Base-by-base conservation (phyloP, 768 basidiomycete species). In the Megacollybia marginata region DNA sequence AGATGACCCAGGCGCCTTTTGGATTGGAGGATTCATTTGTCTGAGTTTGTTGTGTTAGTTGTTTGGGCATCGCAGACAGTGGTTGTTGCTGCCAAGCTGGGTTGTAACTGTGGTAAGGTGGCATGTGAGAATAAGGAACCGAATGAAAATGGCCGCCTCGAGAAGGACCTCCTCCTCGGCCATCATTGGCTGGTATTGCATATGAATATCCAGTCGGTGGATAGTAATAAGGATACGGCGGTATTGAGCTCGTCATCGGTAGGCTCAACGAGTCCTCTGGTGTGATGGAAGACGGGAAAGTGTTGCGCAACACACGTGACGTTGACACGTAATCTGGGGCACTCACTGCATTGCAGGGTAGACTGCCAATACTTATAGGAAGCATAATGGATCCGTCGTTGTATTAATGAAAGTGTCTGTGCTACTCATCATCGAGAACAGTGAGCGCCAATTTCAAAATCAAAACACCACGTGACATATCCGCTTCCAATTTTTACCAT, bases 1-100 rank as follows among this genome's bases (percentile, higher is more conserved):
- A 88, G 34, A 89, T 76, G 5, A 79, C 83, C 67, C 78, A 87
- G 34, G 67, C 65, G 9, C 57, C 38, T 40, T 40, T 40, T 40
- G 38, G 13, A 15, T 40, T 18, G 38, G 18, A 3, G 18, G 38
- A 40, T 40, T 13, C 15, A 8, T 40, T 40, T 8, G 38, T 40
- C 8, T 40, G 15, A 18, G 38, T 13, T 18, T 40, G 15, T 13
- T 13, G 38, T 15, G 13, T 40, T 18, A 15, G 38, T 18, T 40
- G 15, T 13, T 15, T 15, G 15, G 38, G 13, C 18, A 15, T 18
- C 8, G 38, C 15, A 13, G 38, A 40, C 38, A 40, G 13, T 40
- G 38, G 38, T 5, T 13, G 38, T 18, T 40, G 38, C 38, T 40
- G 38, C 38, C 38, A 40, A 40, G 38, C 38, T 18, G 13, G 38